A percentile compares a stretch with the other conserved stretches of the same genome.
These are phyloP conservation scores for Sisymbrium irio DNA, from an alignment of 345 rosid genomes.

Conservation along the genomic window DNA sequence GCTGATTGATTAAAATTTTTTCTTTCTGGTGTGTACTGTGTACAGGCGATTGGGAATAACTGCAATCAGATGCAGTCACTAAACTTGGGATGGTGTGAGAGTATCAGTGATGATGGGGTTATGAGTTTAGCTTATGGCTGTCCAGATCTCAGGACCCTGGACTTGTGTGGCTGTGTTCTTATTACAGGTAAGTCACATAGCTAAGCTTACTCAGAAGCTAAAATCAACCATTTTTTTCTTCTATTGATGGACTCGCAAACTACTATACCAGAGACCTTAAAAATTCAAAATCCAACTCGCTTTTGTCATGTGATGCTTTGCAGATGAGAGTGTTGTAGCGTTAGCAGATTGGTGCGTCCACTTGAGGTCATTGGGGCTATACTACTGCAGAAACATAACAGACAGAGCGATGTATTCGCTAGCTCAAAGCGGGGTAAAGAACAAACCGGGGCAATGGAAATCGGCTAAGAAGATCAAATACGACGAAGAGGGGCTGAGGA, in stretches of 20 bases:
- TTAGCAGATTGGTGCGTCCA: conserved; percentile 76
- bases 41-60: conserved; percentile 83
- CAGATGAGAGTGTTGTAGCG: conserved; percentile 89
- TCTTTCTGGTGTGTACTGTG: conserved; percentile 11
- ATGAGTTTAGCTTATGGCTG: conserved; percentile 85
- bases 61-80: conserved; percentile 67
- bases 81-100: conserved; percentile 96
- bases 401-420: conserved; percentile 86
- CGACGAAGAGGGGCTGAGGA: conserved; percentile 76
- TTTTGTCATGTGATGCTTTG: conserved; percentile 6
- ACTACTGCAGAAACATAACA: conserved; percentile 90
- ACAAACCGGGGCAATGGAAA: conserved; percentile 56
- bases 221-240: too few relatives aligned
- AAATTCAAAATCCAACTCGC: background rate
- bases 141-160: conserved; percentile 76
- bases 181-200: conserved; percentile 65
- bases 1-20: background rate
- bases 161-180: conserved; percentile 75
- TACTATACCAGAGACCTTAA: background rate
- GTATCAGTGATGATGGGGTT: conserved; percentile 80
- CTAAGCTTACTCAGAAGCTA: background rate
- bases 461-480: conserved; percentile 45
- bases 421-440: conserved; percentile 66
- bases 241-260: background rate
- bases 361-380: conserved; percentile 72